These are phyloP conservation scores for Diaporthe sp. DNA, from an alignment of 2,329 filamentous ascomycete species.

Conservation along the genomic window DNA sequence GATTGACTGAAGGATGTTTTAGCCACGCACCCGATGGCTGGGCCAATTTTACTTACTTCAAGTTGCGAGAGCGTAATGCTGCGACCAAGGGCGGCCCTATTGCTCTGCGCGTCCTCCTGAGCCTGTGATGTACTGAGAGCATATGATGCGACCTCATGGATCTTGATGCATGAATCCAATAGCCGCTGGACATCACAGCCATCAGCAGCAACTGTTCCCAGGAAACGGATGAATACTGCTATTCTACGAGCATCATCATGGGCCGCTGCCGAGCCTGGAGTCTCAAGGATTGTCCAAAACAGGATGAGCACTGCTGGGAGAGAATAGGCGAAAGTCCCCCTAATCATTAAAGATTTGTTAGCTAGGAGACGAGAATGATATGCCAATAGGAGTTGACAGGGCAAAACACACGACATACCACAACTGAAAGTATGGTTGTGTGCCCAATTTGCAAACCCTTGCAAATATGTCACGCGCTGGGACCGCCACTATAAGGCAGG, in stretches of 20 bases:
- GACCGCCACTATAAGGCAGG: neutral
- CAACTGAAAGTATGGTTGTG: neutral
- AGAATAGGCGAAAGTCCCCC: neutral
- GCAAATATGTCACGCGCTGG: neutral
- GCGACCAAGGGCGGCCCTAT: rapidly evolving
- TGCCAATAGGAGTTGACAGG: neutral
- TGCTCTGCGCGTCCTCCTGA: neutral
- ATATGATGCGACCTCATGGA: neutral
- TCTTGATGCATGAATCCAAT: neutral
- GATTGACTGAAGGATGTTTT: neutral
- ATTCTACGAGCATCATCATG: neutral
- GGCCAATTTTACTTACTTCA: neutral
- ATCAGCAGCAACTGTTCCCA: neutral
- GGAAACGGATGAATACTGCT: neutral
- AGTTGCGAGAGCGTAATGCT: neutral
- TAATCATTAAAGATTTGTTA: neutral
- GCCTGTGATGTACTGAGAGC: neutral
- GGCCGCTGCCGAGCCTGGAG: neutral
- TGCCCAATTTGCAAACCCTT: neutral
- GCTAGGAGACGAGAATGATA: neutral
- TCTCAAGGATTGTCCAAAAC: neutral
- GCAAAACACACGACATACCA: neutral
- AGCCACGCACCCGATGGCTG: neutral
- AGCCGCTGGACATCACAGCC: neutral
- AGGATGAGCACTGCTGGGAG: neutral